Evolutionary conservation across 192 early-diverging fungal genomes (phyloP), one percentile per base, ranked within the genome.

Genomic region (Umbelopsis ramanniana): DNA sequence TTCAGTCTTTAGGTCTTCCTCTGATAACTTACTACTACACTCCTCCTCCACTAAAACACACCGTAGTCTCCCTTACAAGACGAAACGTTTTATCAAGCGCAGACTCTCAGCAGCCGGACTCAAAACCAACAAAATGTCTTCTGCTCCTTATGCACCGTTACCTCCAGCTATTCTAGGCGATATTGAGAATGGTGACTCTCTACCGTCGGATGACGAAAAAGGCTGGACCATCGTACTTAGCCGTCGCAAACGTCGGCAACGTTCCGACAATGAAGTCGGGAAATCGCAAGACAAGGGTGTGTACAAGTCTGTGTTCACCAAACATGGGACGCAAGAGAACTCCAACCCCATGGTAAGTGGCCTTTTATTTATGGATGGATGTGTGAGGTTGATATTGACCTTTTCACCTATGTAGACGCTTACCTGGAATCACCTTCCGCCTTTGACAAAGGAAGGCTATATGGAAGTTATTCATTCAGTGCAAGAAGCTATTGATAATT

Each of bases 391-490:
- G 17, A 50, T 50, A 21, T 4, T 50, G 5, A n/a, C 15, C n/a
- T 50, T n/a, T 17, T 19, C 15, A 15, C 15, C 5, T 17, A 17
- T n/a, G 17, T 15, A 50, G 48, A 6, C 48, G 15, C 15, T 50
- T 21, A 84, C 79, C 38, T 75, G 74, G 4, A 78, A 82, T 53
- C 81, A 85, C 73, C 46, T 69, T 14, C 72, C 78, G n/a, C 85
- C 87, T 53, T 72, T 83, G 52, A 81, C 78, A 4, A 76, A 71
- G 54, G 79, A 84, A 46, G 68, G 75, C 9, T 85, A 82, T 73
- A 69, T 74, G 15, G 66, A 52, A 17, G 82, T 86, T 43, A 79
- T 88, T 0, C 68, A 87, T 22, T 81, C 87, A 29, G 85, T 88
- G 15, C 83, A 82, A 35, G 60, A 75, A 17, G 87, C 87, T 10